A percentile compares a stretch with the other conserved stretches of the same genome.
These are phyloP conservation scores for Setaria italica DNA, from an alignment of 202 grass and related monocot species.

Conservation along the genomic window DNA sequence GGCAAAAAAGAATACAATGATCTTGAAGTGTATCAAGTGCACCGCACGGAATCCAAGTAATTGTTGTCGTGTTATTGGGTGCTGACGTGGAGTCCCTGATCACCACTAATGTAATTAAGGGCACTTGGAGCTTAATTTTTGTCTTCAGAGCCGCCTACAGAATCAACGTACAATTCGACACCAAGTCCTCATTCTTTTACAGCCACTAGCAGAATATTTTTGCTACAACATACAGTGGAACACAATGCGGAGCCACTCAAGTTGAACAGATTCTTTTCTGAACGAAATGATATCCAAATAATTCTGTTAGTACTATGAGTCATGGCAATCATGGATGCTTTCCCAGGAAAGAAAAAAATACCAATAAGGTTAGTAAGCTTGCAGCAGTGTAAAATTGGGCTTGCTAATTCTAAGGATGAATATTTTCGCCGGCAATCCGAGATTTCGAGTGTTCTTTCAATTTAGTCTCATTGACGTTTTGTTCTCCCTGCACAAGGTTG, in stretches of 20 bases:
- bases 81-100: slow-evolving; percentile 24
- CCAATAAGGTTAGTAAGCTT: background rate
- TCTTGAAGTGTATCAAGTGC: slow-evolving; percentile 4
- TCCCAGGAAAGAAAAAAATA: background rate
- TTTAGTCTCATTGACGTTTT: slow-evolving; percentile 48
- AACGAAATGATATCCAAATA: background rate
- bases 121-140: slow-evolving; percentile 57
- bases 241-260: background rate
- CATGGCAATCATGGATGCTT: background rate
- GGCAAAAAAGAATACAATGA: background rate
- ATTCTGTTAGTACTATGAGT: background rate
- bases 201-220: slow-evolving; percentile 15
- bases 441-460: slow-evolving; percentile 39
- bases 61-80: background rate
- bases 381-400: background rate
- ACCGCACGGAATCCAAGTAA: background rate
- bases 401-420: slow-evolving; percentile 11
- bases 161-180: slow-evolving; percentile 38
- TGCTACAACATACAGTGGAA: background rate
- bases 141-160: slow-evolving; percentile 28
- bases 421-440: slow-evolving; percentile 10
- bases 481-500: slow-evolving; percentile 51
- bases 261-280: slow-evolving; percentile 21
- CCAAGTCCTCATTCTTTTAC: slow-evolving; percentile 41
- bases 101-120: slow-evolving; percentile 42